Base-by-base conservation (phyloP, 768 basidiomycete genomes). In the Rubroboletus pulcherrimus region DNA sequence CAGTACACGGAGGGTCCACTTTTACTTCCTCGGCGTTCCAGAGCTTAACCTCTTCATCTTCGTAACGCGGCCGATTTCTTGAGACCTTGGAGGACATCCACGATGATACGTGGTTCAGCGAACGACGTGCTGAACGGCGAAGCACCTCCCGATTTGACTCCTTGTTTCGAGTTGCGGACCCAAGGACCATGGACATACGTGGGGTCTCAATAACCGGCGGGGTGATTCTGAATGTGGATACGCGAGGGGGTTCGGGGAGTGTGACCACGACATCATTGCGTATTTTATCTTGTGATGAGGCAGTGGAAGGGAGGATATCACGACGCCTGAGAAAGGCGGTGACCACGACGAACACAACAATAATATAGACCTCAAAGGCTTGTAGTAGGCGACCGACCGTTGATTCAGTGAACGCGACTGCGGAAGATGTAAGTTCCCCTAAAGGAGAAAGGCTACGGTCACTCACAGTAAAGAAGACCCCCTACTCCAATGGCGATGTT, bases 341-440 rank as follows among this genome's bases (percentile, higher is more conserved):
- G 49, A 86, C 73, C 56, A 87, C 78, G 56, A 77, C 70, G 64
- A 78, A 81, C n/a, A 88, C 68, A 53, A 86, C 74, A 42, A 86
- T 69, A 41, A 84, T 75, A 63, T 84, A 91, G 24, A 84, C 61
- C 63, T 87, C 84, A 34, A 84, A 69, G 14, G 83, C 84, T 60
- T 83, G 79, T 49, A 83, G 67, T 61, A 90, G 81, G 44, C 85
- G 83, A n/a, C 89, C 89, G 1, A 87, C 71, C 10, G 77, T 75
- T 7, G 81, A 81, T 70, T 91, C 89, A 3, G 88, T 81, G 64
- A 90, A 89, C 51, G 75, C 71, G 66, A 86, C 87, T 89, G 60
- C 35, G 21, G 40, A 51, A 49, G 4, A 37, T 42, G 33, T 67
- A 41, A 68, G 57, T 40, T 41, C 26, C 38, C 37, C 21, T 52